Percentiles rank a stretch among this genome's conserved stretches.
Evolutionary conservation across 2,329 filamentous ascomycete genomes (phyloP).

Genomic region (Dryadomyces quercivorus): DNA sequence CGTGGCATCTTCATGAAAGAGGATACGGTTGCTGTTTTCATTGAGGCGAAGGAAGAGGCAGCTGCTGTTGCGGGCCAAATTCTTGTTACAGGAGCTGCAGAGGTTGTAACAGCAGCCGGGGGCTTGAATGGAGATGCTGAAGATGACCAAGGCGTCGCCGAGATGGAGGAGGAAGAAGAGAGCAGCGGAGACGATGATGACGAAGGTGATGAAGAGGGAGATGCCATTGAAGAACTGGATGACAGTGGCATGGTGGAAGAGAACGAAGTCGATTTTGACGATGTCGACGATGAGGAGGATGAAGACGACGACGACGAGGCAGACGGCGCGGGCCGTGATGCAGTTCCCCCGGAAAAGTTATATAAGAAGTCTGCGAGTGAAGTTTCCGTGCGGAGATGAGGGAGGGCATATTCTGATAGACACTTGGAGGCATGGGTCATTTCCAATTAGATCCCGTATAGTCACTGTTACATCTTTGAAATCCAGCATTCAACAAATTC

Average conservation of each 20-base stretch:
- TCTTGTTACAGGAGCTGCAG: slow-evolving; percentile 20
- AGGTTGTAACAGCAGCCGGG: slow-evolving; percentile 22
- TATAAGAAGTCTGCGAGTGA: slow-evolving; percentile 19
- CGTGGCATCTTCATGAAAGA: slow-evolving; percentile 30
- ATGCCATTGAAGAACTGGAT: slow-evolving; percentile 4
- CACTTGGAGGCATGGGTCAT: not conserved
- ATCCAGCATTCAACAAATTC: not conserved
- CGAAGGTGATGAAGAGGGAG: slow-evolving; percentile 66
- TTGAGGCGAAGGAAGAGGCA: slow-evolving; percentile 6
- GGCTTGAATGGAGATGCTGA: slow-evolving; percentile 68
- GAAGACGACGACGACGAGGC: slow-evolving; percentile 36
- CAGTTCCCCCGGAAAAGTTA: slow-evolving; percentile 20
- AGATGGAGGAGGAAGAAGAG: slow-evolving; percentile 15
- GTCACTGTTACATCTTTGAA: not conserved
- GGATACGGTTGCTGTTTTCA: slow-evolving; percentile 33
- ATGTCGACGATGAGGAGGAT: slow-evolving; percentile 78
- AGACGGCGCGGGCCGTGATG: not conserved
- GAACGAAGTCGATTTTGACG: slow-evolving; percentile 54
- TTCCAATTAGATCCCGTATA: not conserved
- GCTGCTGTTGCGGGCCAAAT: slow-evolving; percentile 19
- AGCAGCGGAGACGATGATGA: slow-evolving; percentile 40
- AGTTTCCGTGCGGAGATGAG: slow-evolving; percentile 19
- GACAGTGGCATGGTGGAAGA: slow-evolving; percentile 7
- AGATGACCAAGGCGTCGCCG: slow-evolving; percentile 63
- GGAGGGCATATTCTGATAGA: not conserved